phyloP scores from a whole-genome alignment of 352 stramenopile species.

The Thraustotheca clavata region DNA sequence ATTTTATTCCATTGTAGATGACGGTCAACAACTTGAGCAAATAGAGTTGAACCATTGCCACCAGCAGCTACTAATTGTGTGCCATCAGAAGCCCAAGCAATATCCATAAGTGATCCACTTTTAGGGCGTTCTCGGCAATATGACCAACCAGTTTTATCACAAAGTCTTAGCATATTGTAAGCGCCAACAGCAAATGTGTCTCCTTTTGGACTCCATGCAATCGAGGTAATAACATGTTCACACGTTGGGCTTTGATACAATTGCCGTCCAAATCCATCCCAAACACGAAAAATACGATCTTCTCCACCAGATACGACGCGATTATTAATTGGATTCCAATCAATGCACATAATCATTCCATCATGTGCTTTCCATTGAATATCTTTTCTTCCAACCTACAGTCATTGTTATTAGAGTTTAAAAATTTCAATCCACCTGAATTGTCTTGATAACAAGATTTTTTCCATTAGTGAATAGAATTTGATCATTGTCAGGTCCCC shows the following conservation, averaged over 20 bases:
- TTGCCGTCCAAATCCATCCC: conserved; percentile 87
- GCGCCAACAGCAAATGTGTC: conserved; percentile 86
- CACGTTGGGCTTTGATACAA: conserved; percentile 77
- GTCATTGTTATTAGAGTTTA: not conserved
- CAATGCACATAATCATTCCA: conserved; percentile 83
- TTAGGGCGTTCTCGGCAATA: conserved; percentile 74
- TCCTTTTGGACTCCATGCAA: conserved; percentile 88
- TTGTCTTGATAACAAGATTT: conserved; percentile 87
- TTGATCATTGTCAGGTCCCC: conserved; percentile 87
- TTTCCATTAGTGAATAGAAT: conserved; percentile 82
- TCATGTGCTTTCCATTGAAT: conserved; percentile 90
- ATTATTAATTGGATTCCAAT: conserved; percentile 91
- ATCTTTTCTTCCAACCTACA: conserved; percentile 48
- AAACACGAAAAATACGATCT: conserved; percentile 89
- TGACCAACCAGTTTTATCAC: conserved; percentile 89
- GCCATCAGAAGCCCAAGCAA: conserved; percentile 85
- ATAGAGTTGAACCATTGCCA: conserved; percentile 81
- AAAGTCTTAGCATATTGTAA: conserved; percentile 90
- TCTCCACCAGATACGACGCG: conserved; percentile 88
- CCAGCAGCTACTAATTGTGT: conserved; percentile 86
- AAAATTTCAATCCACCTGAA: conserved; percentile 50
- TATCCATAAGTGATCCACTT: conserved; percentile 80
- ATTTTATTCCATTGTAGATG: conserved; percentile 85
- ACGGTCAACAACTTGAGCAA: conserved; percentile 84
- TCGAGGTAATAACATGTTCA: conserved; percentile 87